These are phyloP conservation scores for Dispira parvispora DNA, from an alignment of 192 early-diverging fungal genomes.

Conservation along the genomic window DNA sequence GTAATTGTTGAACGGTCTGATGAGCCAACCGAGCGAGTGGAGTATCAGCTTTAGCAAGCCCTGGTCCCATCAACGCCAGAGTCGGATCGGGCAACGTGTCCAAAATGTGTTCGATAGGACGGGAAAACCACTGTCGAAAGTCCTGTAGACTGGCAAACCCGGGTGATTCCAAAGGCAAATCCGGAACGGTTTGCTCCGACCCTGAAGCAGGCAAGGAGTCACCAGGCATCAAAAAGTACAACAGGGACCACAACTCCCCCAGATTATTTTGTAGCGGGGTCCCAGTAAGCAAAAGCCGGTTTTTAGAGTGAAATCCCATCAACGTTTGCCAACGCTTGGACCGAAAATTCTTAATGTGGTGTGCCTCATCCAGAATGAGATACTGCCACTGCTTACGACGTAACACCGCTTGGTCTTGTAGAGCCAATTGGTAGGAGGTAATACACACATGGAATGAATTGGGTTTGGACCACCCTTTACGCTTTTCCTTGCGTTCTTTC, in stretches of 20 bases:
- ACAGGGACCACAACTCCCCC: slow-evolving; percentile 73
- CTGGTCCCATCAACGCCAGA: too few relatives aligned
- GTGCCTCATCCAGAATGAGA: slow-evolving; percentile 48
- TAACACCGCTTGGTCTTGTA: slow-evolving; percentile 36
- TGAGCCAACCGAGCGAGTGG: slow-evolving; percentile 32
- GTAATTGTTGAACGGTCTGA: slow-evolving; percentile 36
- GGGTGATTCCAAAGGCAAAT: slow-evolving; percentile 12
- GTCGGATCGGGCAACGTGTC: slow-evolving; percentile 47
- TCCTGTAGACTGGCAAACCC: slow-evolving; percentile 67
- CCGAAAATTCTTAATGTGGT: slow-evolving; percentile 60
- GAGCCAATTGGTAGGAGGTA: slow-evolving; percentile 42
- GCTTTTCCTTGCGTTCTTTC: slow-evolving; percentile 42
- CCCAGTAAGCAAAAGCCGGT: slow-evolving; percentile 63
- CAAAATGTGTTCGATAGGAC: slow-evolving; percentile 69
- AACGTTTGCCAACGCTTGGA: slow-evolving; percentile 60
- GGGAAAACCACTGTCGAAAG: slow-evolving; percentile 77
- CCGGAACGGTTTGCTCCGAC: too few relatives aligned
- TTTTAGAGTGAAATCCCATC: slow-evolving; percentile 43
- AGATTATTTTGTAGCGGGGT: slow-evolving; percentile 79
- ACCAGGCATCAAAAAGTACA: slow-evolving; percentile 75
- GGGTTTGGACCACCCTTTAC: slow-evolving; percentile 38
- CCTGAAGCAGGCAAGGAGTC: slow-evolving; percentile 29
- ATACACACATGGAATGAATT: slow-evolving; percentile 46
- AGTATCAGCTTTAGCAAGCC: slow-evolving; percentile 5
- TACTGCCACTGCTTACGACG: slow-evolving; percentile 49